A percentile compares a stretch with the other conserved stretches of the same genome.
Evolutionary conservation across 108 stramenopile species (phyloP).

Genomic region (Schizochytrium sp.): DNA sequence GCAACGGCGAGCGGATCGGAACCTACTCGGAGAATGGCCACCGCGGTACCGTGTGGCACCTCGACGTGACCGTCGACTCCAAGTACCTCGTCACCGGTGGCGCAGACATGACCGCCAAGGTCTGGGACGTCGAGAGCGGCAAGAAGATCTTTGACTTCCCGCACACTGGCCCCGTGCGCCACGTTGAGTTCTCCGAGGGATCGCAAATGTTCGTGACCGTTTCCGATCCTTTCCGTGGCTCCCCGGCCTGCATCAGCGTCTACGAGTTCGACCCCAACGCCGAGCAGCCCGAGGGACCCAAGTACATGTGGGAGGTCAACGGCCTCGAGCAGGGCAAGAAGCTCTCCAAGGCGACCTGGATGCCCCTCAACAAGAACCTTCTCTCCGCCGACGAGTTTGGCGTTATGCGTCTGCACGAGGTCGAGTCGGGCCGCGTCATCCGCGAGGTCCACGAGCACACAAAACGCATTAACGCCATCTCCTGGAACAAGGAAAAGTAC

Average conservation of each 20-base stretch:
- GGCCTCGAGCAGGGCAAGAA: constrained; percentile 65
- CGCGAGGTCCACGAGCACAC: constrained; percentile 47
- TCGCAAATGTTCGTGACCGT: constrained; percentile 82
- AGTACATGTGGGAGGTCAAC: constrained; percentile 69
- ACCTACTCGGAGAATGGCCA: constrained; percentile 76
- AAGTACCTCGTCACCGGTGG: constrained; percentile 41
- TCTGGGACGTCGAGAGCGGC: constrained; percentile 86
- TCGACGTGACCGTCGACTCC: constrained; percentile 62
- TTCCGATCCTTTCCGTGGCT: constrained; percentile 85
- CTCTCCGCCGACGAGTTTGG: constrained; percentile 89
- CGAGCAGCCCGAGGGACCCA: constrained; percentile 44
- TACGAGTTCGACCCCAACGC: constrained; percentile 65
- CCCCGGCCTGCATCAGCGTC: constrained; percentile 76
- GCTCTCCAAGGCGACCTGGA: constrained; percentile 76
- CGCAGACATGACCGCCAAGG: constrained; percentile 53
- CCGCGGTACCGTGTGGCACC: constrained; percentile 94
- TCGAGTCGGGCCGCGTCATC: constrained; percentile 68
- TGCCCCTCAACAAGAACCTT: constrained; percentile 77
- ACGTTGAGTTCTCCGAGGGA: constrained; percentile 70
- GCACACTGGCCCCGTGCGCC: constrained; percentile 82
- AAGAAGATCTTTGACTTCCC: constrained; percentile 67
- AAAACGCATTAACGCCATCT: constrained; percentile 78
- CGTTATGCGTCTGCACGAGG: constrained; percentile 73
- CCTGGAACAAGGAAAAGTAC: constrained; percentile 85
- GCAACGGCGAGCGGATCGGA: constrained; percentile 86